Base-by-base conservation (phyloP, 2,329 filamentous ascomycete species). In the Hymenoscyphus fructigenus region DNA sequence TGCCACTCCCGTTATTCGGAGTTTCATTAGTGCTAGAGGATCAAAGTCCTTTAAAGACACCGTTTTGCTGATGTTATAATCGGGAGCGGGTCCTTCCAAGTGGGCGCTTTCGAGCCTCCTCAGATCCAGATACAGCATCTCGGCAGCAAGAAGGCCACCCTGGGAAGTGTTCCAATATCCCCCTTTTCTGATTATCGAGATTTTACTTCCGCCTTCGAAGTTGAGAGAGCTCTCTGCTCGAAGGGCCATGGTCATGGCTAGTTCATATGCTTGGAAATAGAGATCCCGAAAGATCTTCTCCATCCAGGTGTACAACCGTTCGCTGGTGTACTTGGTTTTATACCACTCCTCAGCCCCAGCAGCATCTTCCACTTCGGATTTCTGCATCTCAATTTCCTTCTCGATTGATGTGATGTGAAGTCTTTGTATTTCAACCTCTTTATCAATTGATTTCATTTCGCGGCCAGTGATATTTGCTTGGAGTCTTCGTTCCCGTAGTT, bases 141-240 rank as follows among this genome's bases (percentile, higher is more conserved):
- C 70, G 0, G 65, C 76, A 3, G 73, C 63, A 0, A 73, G 66
- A 7, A 77, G 61, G 15, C 76, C 76, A 38, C 74, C 66, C 0
- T 65, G 60, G 2, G 57, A 10, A 3, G 53, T 28, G 62, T 75
- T 67, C 72, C 72, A 76, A 84, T 68, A 73, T 78, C 20, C 73
- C 5, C 6, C 14, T 32, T 34, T 12, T 32, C 23, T 9, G 7
- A 32, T n/a, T 32, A 36, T 59, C 34, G 32, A 44, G 59, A 57
- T 23, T 57, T 32, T 26, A 3, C 23, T 20, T 10, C 26, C 36
- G 12, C 28, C 63, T 44, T 56, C 53, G 58, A 29, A 28, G 23
- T 10, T 77, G 75, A 63, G 73, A 76, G 4, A 7, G 17, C 41
- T 59, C 58, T 77, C 70, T 1, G 72, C 75, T 44, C 70, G 68